Percentiles rank a stretch among this genome's conserved stretches.
These are phyloP conservation scores for Phalaenopsis aphrodite DNA, from an alignment of 106 monocot species.

Conservation along the genomic window DNA sequence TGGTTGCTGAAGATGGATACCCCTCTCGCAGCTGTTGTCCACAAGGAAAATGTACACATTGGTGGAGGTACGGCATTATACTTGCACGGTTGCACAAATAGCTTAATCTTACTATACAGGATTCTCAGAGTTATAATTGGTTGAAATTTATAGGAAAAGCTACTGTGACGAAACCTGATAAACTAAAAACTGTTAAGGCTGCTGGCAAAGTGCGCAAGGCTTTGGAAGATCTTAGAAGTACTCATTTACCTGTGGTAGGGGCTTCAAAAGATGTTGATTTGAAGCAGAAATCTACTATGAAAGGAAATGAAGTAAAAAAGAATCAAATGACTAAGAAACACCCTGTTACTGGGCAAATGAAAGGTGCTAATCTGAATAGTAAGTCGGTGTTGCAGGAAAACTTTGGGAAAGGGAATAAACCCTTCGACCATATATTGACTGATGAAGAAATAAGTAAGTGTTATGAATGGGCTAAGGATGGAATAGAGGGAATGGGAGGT, in stretches of 20 bases:
- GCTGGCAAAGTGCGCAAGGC: conserved; percentile 10
- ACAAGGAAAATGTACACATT: conserved; percentile 10
- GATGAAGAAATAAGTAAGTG: background rate
- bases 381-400: background rate
- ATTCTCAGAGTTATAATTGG: background rate
- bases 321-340: background rate
- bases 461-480: too few relatives aligned
- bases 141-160: background rate
- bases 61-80: conserved; percentile 5
- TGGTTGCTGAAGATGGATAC: conserved; percentile 1
- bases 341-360: background rate
- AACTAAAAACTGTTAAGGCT: background rate
- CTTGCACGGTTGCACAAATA: too few relatives aligned
- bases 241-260: background rate
- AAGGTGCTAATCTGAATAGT: conserved; percentile 3
- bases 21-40: background rate
- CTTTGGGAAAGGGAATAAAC: background rate
- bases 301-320: background rate
- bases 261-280: conserved; percentile 4
- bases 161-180: background rate
- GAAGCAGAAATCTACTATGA: conserved; percentile 2
- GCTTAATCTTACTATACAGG: background rate
- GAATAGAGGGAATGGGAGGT: background rate
- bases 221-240: conserved; percentile 5
- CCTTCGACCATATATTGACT: background rate